These are phyloP conservation scores for Moesziomyces aphidis DNA, from an alignment of 1,284 basidiomycete genomes.

Conservation along the genomic window DNA sequence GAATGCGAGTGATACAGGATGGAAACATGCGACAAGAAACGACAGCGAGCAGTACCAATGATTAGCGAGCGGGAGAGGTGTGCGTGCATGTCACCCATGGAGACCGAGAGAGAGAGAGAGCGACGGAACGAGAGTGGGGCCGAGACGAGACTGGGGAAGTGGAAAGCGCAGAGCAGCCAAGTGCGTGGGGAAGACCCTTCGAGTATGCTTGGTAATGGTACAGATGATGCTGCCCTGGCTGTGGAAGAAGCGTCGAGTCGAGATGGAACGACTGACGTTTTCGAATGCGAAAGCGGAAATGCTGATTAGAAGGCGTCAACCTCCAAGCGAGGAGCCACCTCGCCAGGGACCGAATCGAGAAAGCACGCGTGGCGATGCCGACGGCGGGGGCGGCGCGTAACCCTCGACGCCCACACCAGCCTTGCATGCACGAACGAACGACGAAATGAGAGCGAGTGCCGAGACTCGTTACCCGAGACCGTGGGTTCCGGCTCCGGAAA, in stretches of 20 bases:
- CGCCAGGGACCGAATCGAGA: neutral
- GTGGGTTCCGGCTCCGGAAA: slow-evolving; percentile 2
- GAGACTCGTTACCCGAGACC: slow-evolving; percentile 12
- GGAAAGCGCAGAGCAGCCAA: slow-evolving; percentile 19
- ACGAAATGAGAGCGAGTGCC: slow-evolving; percentile 19
- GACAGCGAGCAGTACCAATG: neutral
- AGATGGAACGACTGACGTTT: slow-evolving; percentile 1
- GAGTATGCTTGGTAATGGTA: slow-evolving; percentile 34
- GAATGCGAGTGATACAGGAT: slow-evolving; percentile 24
- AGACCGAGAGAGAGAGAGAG: slow-evolving; percentile 4
- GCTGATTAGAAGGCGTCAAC: too few relatives aligned
- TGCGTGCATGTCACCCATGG: slow-evolving; percentile 20
- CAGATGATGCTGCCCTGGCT: slow-evolving; percentile 26
- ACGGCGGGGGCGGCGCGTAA: neutral
- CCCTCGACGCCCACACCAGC: neutral
- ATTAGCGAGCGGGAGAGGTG: slow-evolving; percentile 12
- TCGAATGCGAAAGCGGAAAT: neutral
- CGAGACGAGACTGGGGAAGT: neutral
- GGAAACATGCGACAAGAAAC: neutral
- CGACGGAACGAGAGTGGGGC: neutral
- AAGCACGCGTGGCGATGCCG: neutral
- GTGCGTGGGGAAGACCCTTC: slow-evolving; percentile 8
- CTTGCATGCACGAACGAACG: slow-evolving; percentile 6
- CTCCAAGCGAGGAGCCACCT: neutral
- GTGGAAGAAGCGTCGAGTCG: slow-evolving; percentile 1